Evolutionary conservation across 2,329 filamentous ascomycete genomes (phyloP), one percentile per base, ranked within the genome.

Genomic region (Microdochium bolleyi): DNA sequence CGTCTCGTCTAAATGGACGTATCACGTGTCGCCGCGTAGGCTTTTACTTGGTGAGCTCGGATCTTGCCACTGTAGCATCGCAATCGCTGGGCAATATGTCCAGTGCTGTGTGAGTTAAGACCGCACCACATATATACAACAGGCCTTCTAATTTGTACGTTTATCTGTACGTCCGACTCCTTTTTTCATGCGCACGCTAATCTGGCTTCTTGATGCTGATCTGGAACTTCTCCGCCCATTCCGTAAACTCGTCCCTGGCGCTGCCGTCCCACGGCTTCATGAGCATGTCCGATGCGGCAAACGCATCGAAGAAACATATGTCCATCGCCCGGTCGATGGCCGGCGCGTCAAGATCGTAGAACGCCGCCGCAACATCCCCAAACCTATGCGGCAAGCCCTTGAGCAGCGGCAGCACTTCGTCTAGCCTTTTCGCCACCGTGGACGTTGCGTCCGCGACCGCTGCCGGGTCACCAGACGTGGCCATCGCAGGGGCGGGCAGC

Each of bases 191-290:
- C n/a, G n/a, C n/a, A 30, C 27, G 11, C 27, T 24, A 63, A 44
- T 64, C 63, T 4, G 61, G 62, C 62, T 77, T 78, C 57, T 75
- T 78, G 14, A 82, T 75, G 57, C 79, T 74, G 30, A 65, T 61
- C 61, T 76, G 74, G 57, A 82, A 83, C 56, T 76, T 79, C 11
- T 72, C 74, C n/a, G 78, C 82, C 91, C 91, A 95, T 16, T 79
- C 74, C 0, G 84, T 87, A 63, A 95, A 95, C 61, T 87, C 88
- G 61, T 96, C 91, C 41, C 13, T 21, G 19, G 80, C 75, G 49
- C 78, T 69, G 0, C 78, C 84, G 2, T 78, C 69, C 87, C 88
- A 92, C 21, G 76, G 74, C 54, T 74, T 70, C 50, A 73, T 71
- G 13, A 89, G 67, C 49, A 85, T 63, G 53, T 80, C 76, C 0